Base-by-base conservation (phyloP, 768 basidiomycete genomes). In the Phanerochaete sordida region DNA sequence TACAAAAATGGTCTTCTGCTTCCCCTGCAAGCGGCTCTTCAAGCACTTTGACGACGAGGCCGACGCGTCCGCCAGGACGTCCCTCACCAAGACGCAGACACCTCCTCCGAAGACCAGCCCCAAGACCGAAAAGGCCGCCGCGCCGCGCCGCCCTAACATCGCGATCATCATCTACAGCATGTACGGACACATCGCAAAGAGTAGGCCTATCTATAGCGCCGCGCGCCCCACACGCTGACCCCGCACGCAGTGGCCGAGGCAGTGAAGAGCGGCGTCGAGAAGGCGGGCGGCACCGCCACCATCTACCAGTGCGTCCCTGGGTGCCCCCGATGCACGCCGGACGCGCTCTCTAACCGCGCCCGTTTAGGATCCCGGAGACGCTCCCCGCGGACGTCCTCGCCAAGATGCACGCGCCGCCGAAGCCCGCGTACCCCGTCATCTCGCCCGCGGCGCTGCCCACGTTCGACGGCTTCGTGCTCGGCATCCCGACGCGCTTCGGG, bases 401-500 rank as follows among this genome's bases (percentile, higher is more conserved):
- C 35, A 81, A 81, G 70, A 83, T 95, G 85, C 73, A 87, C 64
- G 91, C 91, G 12, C 83, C 86, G 13, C 73, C 88, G 30, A 91
- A 90, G 72, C 82, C 82, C 54, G 75, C 81, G 63, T 91, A 91
- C 73, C 91, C 93, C 16, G 70, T 89, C 65, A 77, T 92, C 71
- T 79, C 76, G 3, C 80, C 86, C 27, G 72, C 77, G 1, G 76
- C 79, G 23, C 78, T 95, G 54, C 62, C 76, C n/a, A 61, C 78
- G 16, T 89, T 82, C 69, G 91, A 96, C 69, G 92, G 84, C 11
- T 88, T 84, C 80, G 65, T 95, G 63, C 79, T 94, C 59, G 93
- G 91, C 61, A 79, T 91, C 56, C 87, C 88, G 52, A 90, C 89
- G 33, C 87, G 93, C 65, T 95, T 84, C 75, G 93, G 93, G 45